Evolutionary conservation across 1,284 basidiomycete genomes (phyloP).

Genomic region (Tremellales sp.): DNA sequence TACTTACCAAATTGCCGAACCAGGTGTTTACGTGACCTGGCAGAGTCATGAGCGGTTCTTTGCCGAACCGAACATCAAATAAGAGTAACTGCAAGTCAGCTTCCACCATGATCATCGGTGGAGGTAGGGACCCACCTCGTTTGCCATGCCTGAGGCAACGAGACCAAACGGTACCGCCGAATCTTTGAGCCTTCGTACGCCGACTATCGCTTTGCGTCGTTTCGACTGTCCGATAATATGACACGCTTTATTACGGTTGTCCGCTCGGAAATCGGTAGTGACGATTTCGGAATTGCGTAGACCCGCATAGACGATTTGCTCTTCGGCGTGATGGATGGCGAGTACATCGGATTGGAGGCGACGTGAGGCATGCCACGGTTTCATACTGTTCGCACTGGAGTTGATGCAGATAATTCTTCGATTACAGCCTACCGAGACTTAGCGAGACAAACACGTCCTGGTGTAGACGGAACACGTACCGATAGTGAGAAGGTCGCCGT

Average conservation of each 20-base stretch:
- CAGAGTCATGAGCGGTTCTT: slow-evolving; percentile 21
- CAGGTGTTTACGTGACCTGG: slow-evolving; percentile 34
- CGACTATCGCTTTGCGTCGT: slow-evolving; percentile 21
- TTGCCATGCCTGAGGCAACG: slow-evolving; percentile 28
- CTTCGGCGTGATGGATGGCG: slow-evolving; percentile 25
- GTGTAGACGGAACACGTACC: too few species aligned
- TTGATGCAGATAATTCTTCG: too few species aligned
- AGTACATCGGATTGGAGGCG: background rate
- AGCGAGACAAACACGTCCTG: too few species aligned
- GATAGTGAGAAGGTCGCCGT: too few species aligned
- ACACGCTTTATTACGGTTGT: too few species aligned
- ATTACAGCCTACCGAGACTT: too few species aligned
- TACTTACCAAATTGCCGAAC: slow-evolving; percentile 25
- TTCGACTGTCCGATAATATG: too few species aligned
- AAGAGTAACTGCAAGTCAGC: slow-evolving; percentile 26
- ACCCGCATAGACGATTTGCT: slow-evolving; percentile 30
- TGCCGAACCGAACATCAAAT: slow-evolving; percentile 35
- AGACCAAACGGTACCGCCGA: slow-evolving; percentile 41
- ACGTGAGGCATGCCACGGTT: too few species aligned
- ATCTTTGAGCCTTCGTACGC: slow-evolving; percentile 34
- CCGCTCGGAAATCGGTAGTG: background rate
- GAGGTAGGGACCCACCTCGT: slow-evolving; percentile 23
- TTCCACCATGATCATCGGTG: background rate
- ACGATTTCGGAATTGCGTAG: slow-evolving; percentile 15
- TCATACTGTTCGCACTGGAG: too few species aligned